Evolutionary conservation across 176 grass and related monocot species (phyloP), one percentile per base, ranked within the genome.

Genomic region (Oryza glaberrima): DNA sequence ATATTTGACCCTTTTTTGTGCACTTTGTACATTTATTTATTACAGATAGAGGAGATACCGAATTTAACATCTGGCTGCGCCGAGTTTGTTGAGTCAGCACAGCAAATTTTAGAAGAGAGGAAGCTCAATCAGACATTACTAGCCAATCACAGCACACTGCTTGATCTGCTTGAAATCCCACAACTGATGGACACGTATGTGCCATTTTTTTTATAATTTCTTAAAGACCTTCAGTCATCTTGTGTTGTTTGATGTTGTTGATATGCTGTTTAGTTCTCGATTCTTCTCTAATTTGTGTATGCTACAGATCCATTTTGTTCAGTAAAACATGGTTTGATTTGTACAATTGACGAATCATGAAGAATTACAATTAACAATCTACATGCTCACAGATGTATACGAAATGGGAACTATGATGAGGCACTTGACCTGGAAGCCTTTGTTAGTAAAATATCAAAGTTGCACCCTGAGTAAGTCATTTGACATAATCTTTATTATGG

Each of bases 371-470:
- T 72, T 17, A 47, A 60, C 22, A 41, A 60, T 17, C 38, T 90
- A 69, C 43, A 41, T 82, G 1, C 82, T 67, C 73, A 67, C 89
- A 99, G 97, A 84, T 94, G 90, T 76, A 99, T 99, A 94, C 80
- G 96, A 15, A 98, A 98, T 87, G 93, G 93, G n/a, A 99, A 96
- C 77, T 99, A 99, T 91, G 97, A 96, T 23, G 97, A 99, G 79
- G 97, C 94, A 66, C 97, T 99, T 89, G 94, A 99, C 73, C 85
- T 99, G 75, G 97, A 99, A 94, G 91, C 97, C 85, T 99, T 92
- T 79, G 92, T 96, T 9, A 88, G 67, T 65, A 99, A 99, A 84
- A 87, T 99, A 19, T 91, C 86, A 61, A 98, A 98, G 75, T 86
- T 96, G 79, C 97, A 99, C 52, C 89, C 91, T 3, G 90, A 99